These are phyloP conservation scores for Brassica hybrid DNA, from an alignment of 441 rosid species.

Conservation along the genomic window DNA sequence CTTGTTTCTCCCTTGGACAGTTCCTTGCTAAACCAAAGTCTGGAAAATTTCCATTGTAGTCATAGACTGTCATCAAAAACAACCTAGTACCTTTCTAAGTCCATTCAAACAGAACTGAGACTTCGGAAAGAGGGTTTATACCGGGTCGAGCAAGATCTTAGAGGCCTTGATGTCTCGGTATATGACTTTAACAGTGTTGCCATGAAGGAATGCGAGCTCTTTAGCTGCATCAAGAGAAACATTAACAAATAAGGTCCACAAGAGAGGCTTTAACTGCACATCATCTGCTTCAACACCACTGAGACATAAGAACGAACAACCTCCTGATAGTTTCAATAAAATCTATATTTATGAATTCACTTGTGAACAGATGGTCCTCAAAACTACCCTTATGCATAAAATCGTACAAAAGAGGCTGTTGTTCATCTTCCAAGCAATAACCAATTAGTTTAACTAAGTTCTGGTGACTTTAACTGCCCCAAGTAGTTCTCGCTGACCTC, in stretches of 20 bases:
- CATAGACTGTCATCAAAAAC: not conserved
- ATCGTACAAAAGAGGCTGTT: slow-evolving; percentile 81
- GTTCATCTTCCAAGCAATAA: slow-evolving; percentile 84
- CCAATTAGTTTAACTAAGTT: slow-evolving; percentile 79
- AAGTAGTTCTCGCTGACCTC: slow-evolving; percentile 77
- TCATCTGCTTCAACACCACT: slow-evolving; percentile 50
- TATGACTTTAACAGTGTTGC: slow-evolving; percentile 78
- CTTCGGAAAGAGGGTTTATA: slow-evolving; percentile 33
- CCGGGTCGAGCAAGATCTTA: slow-evolving; percentile 82
- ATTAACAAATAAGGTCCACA: slow-evolving; percentile 77
- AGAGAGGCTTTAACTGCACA: slow-evolving; percentile 67
- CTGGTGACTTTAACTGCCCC: slow-evolving; percentile 80
- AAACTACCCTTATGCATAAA: slow-evolving; percentile 39
- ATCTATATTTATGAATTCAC: slow-evolving; percentile 49
- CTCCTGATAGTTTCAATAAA: slow-evolving; percentile 4
- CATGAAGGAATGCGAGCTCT: slow-evolving; percentile 90
- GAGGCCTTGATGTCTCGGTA: slow-evolving; percentile 42
- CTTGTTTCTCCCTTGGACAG: slow-evolving; percentile 85
- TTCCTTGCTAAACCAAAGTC: slow-evolving; percentile 98
- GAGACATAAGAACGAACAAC: slow-evolving; percentile 17
- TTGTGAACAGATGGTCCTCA: slow-evolving; percentile 81
- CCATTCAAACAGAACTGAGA: not conserved
- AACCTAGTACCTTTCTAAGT: slow-evolving; percentile 3
- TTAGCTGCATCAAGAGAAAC: slow-evolving; percentile 88
- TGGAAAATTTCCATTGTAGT: slow-evolving; percentile 76